Evolutionary conservation across 106 monocot genomes (phyloP).

Genomic region (Dendrobium chrysotoxum): DNA sequence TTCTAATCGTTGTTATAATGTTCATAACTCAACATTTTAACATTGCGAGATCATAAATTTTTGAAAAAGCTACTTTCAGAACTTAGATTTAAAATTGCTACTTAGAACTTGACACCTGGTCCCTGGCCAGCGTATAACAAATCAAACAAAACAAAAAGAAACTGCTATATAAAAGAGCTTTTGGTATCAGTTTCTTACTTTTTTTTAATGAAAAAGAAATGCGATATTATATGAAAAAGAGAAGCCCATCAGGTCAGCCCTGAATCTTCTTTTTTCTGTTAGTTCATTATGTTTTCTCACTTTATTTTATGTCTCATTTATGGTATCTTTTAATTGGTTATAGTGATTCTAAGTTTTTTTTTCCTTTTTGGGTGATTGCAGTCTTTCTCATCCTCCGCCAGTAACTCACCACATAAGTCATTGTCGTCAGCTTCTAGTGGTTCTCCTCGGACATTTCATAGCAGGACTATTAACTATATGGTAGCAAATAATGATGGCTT

Average conservation of each 20-base stretch:
- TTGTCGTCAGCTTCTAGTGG: constrained; percentile 23
- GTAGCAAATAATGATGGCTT: constrained; percentile 26
- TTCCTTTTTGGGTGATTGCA: background rate
- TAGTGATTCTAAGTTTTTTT: too few species aligned
- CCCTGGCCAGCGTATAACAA: too few species aligned
- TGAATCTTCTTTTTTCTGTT: background rate
- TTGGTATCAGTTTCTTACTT: background rate
- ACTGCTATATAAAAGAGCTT: background rate
- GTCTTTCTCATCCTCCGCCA: constrained; percentile 5
- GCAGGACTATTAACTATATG: constrained; percentile 25
- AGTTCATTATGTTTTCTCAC: too few species aligned
- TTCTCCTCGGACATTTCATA: constrained; percentile 17
- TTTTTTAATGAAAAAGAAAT: background rate
- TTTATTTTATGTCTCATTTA: too few species aligned
- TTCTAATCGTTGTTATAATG: background rate
- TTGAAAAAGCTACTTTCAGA: background rate
- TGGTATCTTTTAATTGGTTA: too few species aligned
- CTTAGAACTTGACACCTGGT: too few species aligned
- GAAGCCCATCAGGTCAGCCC: background rate
- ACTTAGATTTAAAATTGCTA: too few species aligned
- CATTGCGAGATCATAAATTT: too few species aligned
- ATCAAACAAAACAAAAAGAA: too few species aligned
- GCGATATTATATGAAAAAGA: background rate
- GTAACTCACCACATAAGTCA: background rate
- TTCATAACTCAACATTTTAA: background rate